Evolutionary conservation across 2,329 filamentous ascomycete genomes (phyloP), one percentile per base, ranked within the genome.

Genomic region (Trichothecium sympodiale): DNA sequence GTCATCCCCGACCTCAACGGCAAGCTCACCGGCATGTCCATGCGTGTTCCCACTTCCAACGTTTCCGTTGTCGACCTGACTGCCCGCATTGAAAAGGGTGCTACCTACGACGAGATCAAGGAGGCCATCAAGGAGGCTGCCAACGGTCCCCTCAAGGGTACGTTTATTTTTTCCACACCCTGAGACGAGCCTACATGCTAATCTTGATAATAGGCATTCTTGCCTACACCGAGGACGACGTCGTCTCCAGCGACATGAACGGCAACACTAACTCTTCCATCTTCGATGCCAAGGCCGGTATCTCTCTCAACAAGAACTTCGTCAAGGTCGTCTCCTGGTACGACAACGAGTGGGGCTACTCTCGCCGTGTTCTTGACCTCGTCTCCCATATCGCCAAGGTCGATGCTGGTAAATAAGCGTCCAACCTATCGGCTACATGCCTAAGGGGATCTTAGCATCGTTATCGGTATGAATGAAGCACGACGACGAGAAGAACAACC

Each of bases 261-360:
- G 91, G 91, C 65, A 83, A 96, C 74, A 75, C 71, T 62, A 67
- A 79, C 78, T 95, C 88, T 50, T 95, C 88, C 71, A 94, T 96
- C 77, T 95, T 98, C 68, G 91, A 98, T 64, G 88, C 87, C 65
- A 94, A 94, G 83, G 91, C 91, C 43, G 91, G 91, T 77, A 96
- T 98, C 69, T 83, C 88, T 49, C 82, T 98, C 55, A 98, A 96
- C 80, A 68, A 87, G 58, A 88, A 95, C 80, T 96, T 96, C 65
- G 80, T 94, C 77, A 98, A 98, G 83, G 77, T 98, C 45, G 83
- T 95, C 62, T 80, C 80, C 56, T 96, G 89, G 91, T 94, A 94
- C 71, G 87, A 94, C 77, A 96, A 96, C 77, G 89, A 96, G 79
- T 95, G 88, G 87, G 91, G 88, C 59, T 96, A 98, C 83, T 93